These are phyloP conservation scores for Pneumocystis oryctolagi DNA, from an alignment of 1,139 yeast genomes.

Conservation along the genomic window DNA sequence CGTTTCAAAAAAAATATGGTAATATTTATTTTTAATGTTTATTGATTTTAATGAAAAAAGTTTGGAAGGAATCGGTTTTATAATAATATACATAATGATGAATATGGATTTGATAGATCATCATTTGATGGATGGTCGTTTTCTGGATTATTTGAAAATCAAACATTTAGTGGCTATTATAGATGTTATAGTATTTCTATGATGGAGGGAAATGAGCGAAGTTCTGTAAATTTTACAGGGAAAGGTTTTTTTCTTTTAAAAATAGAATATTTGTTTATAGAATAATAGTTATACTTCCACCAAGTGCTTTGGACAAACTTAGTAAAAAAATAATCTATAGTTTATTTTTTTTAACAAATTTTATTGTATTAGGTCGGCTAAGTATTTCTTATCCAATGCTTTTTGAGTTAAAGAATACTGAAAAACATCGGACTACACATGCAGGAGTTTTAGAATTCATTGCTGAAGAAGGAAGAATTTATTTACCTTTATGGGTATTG, in stretches of 20 bases:
- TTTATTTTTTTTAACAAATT: too few relatives aligned
- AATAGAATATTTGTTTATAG: neutral
- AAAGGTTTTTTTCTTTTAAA: conserved; percentile 25
- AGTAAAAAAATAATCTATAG: conserved; percentile 37
- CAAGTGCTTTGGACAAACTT: conserved; percentile 75
- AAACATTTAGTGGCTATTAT: conserved; percentile 60
- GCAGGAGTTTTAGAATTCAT: conserved; percentile 92
- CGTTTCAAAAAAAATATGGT: neutral
- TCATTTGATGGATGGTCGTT: conserved; percentile 18
- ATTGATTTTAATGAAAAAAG: conserved; percentile 3
- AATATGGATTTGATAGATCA: conserved; percentile 24
- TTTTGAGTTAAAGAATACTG: conserved; percentile 51
- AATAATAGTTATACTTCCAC: conserved; percentile 60
- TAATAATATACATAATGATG: conserved; percentile 23
- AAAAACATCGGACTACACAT: conserved; percentile 38
- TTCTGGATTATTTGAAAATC: conserved; percentile 18
- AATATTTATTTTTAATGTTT: neutral
- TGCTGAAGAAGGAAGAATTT: conserved; percentile 93
- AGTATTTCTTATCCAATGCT: conserved; percentile 94
- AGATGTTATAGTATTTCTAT: conserved; percentile 82
- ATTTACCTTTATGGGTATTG: conserved; percentile 71
- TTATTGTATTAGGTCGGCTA: conserved; percentile 23
- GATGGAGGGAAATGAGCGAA: conserved; percentile 74
- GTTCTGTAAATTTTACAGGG: conserved; percentile 87
- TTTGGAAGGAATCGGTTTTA: neutral